Percentiles rank a stretch among this genome's conserved stretches.
Evolutionary conservation across 1,284 basidiomycete species (phyloP).

Genomic region (Cryptococcus sp.): DNA sequence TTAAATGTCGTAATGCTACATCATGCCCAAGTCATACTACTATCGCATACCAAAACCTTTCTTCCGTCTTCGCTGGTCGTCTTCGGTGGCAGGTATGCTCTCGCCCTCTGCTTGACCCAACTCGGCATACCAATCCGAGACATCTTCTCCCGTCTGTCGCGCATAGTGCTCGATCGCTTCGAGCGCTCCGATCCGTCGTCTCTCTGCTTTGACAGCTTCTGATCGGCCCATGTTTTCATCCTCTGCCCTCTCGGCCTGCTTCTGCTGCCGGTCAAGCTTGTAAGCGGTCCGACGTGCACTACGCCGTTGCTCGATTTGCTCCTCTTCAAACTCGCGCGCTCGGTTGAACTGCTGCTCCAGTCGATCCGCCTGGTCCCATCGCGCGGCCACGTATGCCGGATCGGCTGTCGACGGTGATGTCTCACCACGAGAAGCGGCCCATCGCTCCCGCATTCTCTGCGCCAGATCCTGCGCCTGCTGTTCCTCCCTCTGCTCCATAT

Average conservation of each 20-base stretch:
- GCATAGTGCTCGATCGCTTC: slow-evolving; percentile 28
- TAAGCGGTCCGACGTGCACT: slow-evolving; percentile 11
- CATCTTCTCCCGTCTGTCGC: slow-evolving; percentile 33
- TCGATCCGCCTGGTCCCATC: slow-evolving; percentile 19
- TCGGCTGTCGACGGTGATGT: background rate
- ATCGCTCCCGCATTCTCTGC: slow-evolving; percentile 6
- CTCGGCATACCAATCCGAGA: slow-evolving; percentile 32
- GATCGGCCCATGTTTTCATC: slow-evolving; percentile 12
- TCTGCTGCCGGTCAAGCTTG: slow-evolving; percentile 13
- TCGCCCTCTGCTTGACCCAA: slow-evolving; percentile 14
- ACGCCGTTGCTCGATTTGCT: slow-evolving; percentile 20
- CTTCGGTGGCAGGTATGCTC: slow-evolving; percentile 7
- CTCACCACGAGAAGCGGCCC: slow-evolving; percentile 1
- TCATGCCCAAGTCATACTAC: background rate
- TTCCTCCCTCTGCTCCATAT: slow-evolving; percentile 8
- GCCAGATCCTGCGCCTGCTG: slow-evolving; percentile 2
- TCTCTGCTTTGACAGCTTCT: slow-evolving; percentile 17
- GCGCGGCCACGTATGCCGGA: background rate
- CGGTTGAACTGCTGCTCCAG: slow-evolving; percentile 22
- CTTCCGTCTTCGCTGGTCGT: slow-evolving; percentile 8
- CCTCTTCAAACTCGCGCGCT: slow-evolving; percentile 17
- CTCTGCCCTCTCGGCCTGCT: slow-evolving; percentile 17
- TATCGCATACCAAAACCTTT: slow-evolving; percentile 4
- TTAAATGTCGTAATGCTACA: background rate
- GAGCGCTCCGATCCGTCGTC: slow-evolving; percentile 21